Conservation (phyloP, 257 asterid genomes). For the Paulownia fortunei region DNA sequence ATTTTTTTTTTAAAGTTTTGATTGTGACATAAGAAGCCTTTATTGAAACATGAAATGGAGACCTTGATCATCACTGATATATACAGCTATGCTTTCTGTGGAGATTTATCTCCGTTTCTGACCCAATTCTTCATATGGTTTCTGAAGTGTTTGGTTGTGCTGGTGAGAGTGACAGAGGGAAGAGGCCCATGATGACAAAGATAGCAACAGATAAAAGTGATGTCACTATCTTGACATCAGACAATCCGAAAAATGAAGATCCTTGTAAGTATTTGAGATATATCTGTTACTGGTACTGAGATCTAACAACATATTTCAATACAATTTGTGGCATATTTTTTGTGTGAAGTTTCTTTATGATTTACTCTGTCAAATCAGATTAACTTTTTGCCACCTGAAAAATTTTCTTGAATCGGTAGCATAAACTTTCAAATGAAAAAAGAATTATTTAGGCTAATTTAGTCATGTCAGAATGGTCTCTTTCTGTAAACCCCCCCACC, state of each 20-base stretch:
- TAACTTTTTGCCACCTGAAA: neutral
- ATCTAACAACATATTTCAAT: neutral
- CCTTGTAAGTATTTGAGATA: conserved; percentile 67
- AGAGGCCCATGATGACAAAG: conserved; percentile 94
- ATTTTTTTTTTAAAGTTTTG: neutral
- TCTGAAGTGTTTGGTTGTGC: conserved; percentile 79
- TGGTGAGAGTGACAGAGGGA: conserved; percentile 90
- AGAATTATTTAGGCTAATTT: neutral
- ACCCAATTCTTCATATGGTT: conserved; percentile 30
- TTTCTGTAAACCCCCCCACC: neutral
- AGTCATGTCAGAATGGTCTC: neutral
- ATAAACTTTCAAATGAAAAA: neutral
- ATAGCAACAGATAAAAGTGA: conserved; percentile 90
- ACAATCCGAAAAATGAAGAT: conserved; percentile 89
- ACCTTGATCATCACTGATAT: neutral
- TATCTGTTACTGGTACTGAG: conserved; percentile 21
- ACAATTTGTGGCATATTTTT: neutral
- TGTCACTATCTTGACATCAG: conserved; percentile 87
- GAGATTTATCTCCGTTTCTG: conserved; percentile 30
- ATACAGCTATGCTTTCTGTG: neutral
- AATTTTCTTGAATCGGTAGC: neutral
- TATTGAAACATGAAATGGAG: neutral
- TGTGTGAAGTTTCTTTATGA: neutral
- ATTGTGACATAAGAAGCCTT: conserved; percentile 1
- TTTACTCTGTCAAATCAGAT: neutral